These are phyloP conservation scores for Sporothrix pallida DNA, from an alignment of 2,329 filamentous ascomycete species.

Conservation along the genomic window DNA sequence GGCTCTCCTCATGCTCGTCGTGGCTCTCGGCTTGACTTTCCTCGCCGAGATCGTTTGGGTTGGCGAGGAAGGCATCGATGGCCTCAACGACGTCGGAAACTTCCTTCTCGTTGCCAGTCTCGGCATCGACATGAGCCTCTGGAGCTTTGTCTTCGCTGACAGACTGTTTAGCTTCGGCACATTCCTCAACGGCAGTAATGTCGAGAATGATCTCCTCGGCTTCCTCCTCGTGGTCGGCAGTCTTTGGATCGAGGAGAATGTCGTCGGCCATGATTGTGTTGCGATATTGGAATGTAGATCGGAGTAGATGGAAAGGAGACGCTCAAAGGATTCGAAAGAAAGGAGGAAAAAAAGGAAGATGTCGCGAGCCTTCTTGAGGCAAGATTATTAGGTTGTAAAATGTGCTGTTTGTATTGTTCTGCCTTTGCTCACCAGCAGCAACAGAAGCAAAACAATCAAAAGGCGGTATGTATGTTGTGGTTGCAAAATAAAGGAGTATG, in stretches of 20 bases:
- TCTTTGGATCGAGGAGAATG: slow-evolving; percentile 56
- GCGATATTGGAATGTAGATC: background rate
- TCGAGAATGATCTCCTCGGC: slow-evolving; percentile 6
- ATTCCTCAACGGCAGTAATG: background rate
- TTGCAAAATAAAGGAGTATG: background rate
- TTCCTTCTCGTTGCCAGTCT: background rate
- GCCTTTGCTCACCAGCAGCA: slow-evolving; percentile 6
- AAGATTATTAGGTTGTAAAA: too few species aligned
- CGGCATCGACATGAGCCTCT: background rate
- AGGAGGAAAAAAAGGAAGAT: background rate
- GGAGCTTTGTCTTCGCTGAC: background rate
- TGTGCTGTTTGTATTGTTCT: background rate
- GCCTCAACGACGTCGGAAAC: slow-evolving; percentile 25
- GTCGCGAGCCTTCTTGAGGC: slow-evolving; percentile 13
- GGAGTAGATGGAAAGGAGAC: background rate
- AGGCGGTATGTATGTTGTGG: background rate
- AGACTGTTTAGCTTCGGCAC: background rate
- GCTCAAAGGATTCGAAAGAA: background rate
- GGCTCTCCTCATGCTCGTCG: background rate
- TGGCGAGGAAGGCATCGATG: slow-evolving; percentile 29
- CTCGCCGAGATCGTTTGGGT: background rate
- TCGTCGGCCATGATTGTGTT: slow-evolving; percentile 41
- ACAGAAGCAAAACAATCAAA: slow-evolving; percentile 12
- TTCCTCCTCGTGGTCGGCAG: slow-evolving; percentile 44
- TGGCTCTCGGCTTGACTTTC: background rate